Evolutionary conservation across 106 monocot genomes (phyloP), one percentile per base, ranked within the genome.

Genomic region (Xerophyta viscosa): DNA sequence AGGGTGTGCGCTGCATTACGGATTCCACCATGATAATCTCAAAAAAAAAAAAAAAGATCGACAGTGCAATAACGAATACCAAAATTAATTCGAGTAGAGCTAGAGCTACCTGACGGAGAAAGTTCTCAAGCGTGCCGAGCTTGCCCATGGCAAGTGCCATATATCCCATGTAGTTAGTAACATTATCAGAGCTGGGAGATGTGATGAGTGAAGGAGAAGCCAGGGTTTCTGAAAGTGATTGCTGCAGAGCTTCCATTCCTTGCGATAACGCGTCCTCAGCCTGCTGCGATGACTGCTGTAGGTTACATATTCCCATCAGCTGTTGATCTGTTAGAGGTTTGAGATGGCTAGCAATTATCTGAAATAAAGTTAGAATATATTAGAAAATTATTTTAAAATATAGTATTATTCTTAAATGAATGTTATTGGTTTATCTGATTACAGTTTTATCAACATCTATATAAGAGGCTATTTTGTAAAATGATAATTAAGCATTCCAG

Each of bases 191-290:
- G 25, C 77, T 37, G 0, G 50, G 31, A 13, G 66, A 56, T 19
- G 77, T 54, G 6, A 33, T 60, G 24, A 74, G 69, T 21, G 69
- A 67, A 2, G 84, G 71, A 6, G 87, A 73, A 10, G 83, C 77
- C 14, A 94, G 66, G 4, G 84, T 94, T 15, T 88, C 93, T 0
- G 71, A 50, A n/a, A 94, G 72, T 52, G 93, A 81, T 62, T 78
- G 84, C 54, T 94, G 93, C 50, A 94, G 49, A 31, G 88, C 93
- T 63, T 94, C 93, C 93, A 94, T 84, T 41, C 93, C 93, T 45
- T 94, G 93, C 15, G 84, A 84, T 8, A 94, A 53, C 9, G 93
- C 93, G 49, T 94, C 93, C 56, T 94, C 93, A 0, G 88, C 88
- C 48, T 94, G 84, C 62, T 81, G 88, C 3, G 84, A 74, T 17